Evolutionary conservation across 352 stramenopile species (phyloP).

Genomic region (Phytopythium delawarense): DNA sequence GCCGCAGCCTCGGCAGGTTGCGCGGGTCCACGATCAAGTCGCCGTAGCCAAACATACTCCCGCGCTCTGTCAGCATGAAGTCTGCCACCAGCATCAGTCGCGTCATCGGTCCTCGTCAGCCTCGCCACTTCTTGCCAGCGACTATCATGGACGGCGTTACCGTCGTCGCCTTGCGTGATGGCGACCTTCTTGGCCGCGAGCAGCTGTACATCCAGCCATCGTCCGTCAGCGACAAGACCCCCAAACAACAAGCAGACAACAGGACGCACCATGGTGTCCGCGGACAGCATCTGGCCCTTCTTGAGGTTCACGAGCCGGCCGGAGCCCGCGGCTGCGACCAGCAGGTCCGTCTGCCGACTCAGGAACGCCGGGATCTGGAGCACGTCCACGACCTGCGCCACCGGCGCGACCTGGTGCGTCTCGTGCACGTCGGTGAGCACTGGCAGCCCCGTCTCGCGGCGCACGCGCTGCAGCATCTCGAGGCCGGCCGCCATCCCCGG

Average conservation of each 20-base stretch:
- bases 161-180: slow-evolving; percentile 46
- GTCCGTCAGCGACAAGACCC: background rate
- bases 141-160: slow-evolving; percentile 11
- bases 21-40: slow-evolving; percentile 84
- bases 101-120: slow-evolving; percentile 8
- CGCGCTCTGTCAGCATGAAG: slow-evolving; percentile 83
- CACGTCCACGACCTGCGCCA: slow-evolving; percentile 72
- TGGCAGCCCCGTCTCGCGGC: slow-evolving; percentile 60
- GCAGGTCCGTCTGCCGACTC: slow-evolving; percentile 85
- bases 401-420: slow-evolving; percentile 66
- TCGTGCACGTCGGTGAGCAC: slow-evolving; percentile 87
- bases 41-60: slow-evolving; percentile 86
- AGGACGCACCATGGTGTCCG: slow-evolving; percentile 62
- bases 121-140: background rate
- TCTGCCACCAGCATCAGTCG: slow-evolving; percentile 20
- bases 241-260: slow-evolving; percentile 10
- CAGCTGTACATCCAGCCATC: slow-evolving; percentile 28
- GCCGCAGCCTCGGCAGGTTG: slow-evolving; percentile 71
- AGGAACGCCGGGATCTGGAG: slow-evolving; percentile 88
- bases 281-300: slow-evolving; percentile 85
- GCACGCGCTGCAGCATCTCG: slow-evolving; percentile 69
- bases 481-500: slow-evolving; percentile 69
- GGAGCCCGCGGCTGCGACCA: slow-evolving; percentile 69
- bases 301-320: slow-evolving; percentile 86
- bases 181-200: slow-evolving; percentile 71